Evolutionary conservation across 2,329 filamentous ascomycete genomes (phyloP).

Genomic region (Lizonia empirigonia): DNA sequence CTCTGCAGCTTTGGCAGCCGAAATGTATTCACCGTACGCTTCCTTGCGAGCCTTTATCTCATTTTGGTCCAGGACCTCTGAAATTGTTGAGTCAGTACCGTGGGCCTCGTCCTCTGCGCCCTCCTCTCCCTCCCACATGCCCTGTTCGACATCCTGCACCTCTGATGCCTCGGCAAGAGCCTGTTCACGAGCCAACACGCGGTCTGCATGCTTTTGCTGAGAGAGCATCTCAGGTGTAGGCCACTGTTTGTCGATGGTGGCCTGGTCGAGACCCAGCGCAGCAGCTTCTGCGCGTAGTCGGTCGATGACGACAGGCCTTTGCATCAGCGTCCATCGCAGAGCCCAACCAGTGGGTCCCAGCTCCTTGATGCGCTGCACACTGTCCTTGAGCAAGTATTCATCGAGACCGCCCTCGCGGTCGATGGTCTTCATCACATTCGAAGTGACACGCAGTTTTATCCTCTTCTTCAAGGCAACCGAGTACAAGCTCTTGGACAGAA

Average conservation of each 20-base stretch:
- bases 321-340: constrained; percentile 87
- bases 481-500: constrained; percentile 70
- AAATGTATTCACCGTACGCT: constrained; percentile 24
- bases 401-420: constrained; percentile 88
- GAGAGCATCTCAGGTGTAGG: constrained; percentile 28
- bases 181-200: constrained; percentile 14
- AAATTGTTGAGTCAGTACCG: constrained; percentile 13
- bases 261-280: constrained; percentile 66
- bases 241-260: constrained; percentile 42
- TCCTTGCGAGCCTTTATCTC: constrained; percentile 16
- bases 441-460: constrained; percentile 71
- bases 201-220: constrained; percentile 21
- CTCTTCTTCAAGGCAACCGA: constrained; percentile 65
- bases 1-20: constrained; percentile 21
- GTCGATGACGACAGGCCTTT: constrained; percentile 70
- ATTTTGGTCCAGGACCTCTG: background rate
- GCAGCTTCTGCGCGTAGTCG: constrained; percentile 69
- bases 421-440: constrained; percentile 69
- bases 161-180: constrained; percentile 11
- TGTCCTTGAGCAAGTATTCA: constrained; percentile 84
- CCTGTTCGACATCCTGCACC: constrained; percentile 8
- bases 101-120: constrained; percentile 19
- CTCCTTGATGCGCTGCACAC: constrained; percentile 78
- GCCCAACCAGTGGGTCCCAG: constrained; percentile 90
- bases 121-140: constrained; percentile 17